A percentile compares a stretch with the other conserved stretches of the same genome.
phyloP scores from a whole-genome alignment of 495 filamentous ascomycete genomes.

The Podospora pseudocomata region DNA sequence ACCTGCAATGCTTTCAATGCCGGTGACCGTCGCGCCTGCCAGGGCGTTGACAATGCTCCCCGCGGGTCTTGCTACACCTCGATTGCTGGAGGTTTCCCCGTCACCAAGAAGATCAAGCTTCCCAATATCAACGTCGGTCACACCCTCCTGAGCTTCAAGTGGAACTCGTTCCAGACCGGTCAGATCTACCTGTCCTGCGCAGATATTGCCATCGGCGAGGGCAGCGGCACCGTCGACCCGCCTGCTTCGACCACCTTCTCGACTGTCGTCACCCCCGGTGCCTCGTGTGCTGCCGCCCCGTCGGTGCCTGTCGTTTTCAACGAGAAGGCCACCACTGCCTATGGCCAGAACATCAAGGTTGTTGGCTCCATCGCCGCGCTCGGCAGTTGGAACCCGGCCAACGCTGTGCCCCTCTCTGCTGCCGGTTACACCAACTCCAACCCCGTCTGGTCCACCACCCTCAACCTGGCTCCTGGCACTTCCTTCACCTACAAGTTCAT shows the following conservation, averaged over 20 bases:
- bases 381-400: slow-evolving; percentile 53
- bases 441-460: slow-evolving; percentile 54
- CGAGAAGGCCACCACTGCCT: slow-evolving; percentile 49
- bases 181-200: slow-evolving; percentile 56
- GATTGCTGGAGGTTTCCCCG: slow-evolving; percentile 53
- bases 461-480: slow-evolving; percentile 52
- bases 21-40: slow-evolving; percentile 36
- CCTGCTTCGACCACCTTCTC: slow-evolving; percentile 47
- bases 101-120: slow-evolving; percentile 53
- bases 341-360: slow-evolving; percentile 59
- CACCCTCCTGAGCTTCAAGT: slow-evolving; percentile 52
- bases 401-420: slow-evolving; percentile 51
- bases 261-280: slow-evolving; percentile 30
- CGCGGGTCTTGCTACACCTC: slow-evolving; percentile 48
- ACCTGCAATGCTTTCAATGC: slow-evolving; percentile 50
- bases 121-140: slow-evolving; percentile 45
- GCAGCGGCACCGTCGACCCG: slow-evolving; percentile 36
- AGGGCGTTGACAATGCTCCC: slow-evolving; percentile 49
- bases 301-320: slow-evolving; percentile 58
- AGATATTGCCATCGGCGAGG: slow-evolving; percentile 46
- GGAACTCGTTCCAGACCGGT: slow-evolving; percentile 56
- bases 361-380: slow-evolving; percentile 53
- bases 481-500: slow-evolving; percentile 68
- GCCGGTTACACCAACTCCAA: slow-evolving; percentile 52
- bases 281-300: slow-evolving; percentile 42